Evolutionary conservation across 805 yeast species (phyloP).

Genomic region (Barnettozyma sucrosica): DNA sequence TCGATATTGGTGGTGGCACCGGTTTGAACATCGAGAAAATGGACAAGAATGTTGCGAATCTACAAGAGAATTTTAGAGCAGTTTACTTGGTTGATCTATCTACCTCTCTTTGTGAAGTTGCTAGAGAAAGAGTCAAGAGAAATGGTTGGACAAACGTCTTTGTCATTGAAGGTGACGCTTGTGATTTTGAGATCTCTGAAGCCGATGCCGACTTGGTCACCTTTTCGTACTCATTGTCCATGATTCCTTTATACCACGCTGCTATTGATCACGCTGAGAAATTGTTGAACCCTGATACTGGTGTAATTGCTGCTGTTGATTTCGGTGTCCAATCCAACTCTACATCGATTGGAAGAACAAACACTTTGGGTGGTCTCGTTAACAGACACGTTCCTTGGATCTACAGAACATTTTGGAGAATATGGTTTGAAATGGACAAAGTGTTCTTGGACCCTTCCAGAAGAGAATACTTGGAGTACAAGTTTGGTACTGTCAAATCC

Average conservation of each 20-base stretch:
- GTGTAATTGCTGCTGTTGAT: slow-evolving; percentile 67
- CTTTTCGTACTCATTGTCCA: slow-evolving; percentile 73
- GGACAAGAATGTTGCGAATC: slow-evolving; percentile 41
- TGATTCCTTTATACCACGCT: slow-evolving; percentile 81
- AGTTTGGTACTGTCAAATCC: slow-evolving; percentile 76
- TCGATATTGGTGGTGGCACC: slow-evolving; percentile 84
- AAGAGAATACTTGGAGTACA: slow-evolving; percentile 77
- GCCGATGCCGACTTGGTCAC: slow-evolving; percentile 64
- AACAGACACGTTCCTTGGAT: slow-evolving; percentile 74
- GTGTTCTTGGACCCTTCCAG: slow-evolving; percentile 76
- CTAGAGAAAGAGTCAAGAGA: slow-evolving; percentile 48
- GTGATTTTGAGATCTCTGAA: slow-evolving; percentile 52
- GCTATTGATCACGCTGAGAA: slow-evolving; percentile 63
- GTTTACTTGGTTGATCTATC: slow-evolving; percentile 72
- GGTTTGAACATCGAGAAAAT: slow-evolving; percentile 77
- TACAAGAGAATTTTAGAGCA: slow-evolving; percentile 46
- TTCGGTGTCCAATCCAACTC: slow-evolving; percentile 72
- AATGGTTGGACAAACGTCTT: slow-evolving; percentile 54
- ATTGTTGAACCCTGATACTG: slow-evolving; percentile 45
- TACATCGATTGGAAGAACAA: slow-evolving; percentile 59
- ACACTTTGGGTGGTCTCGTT: slow-evolving; percentile 69
- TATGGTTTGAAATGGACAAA: slow-evolving; percentile 83
- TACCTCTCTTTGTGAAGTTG: slow-evolving; percentile 71
- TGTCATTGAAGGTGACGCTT: slow-evolving; percentile 69
- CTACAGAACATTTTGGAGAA: slow-evolving; percentile 74